phyloP scores from a whole-genome alignment of 2,329 filamentous ascomycete species.

The Clonostachys solani region DNA sequence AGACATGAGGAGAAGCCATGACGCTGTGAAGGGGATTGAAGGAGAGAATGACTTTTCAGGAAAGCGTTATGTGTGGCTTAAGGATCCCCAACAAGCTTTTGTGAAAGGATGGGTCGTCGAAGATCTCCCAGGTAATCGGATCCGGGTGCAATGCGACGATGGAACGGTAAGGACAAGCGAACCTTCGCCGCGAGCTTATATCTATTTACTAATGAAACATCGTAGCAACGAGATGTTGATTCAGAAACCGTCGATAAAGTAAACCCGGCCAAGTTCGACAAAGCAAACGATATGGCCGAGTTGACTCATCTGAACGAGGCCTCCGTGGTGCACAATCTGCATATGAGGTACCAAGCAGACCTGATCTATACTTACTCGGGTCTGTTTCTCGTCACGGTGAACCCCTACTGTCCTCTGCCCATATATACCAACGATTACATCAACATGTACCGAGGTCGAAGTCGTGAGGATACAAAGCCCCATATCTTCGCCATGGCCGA shows the following conservation, averaged over 20 bases:
- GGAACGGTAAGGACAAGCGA: constrained; percentile 62
- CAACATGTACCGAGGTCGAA: constrained; percentile 95
- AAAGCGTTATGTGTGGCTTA: constrained; percentile 97
- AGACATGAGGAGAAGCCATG: constrained; percentile 57
- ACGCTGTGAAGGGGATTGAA: constrained; percentile 70
- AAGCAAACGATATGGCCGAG: constrained; percentile 98
- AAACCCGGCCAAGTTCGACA: constrained; percentile 99
- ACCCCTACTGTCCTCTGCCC: constrained; percentile 89
- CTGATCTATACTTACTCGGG: constrained; percentile 98
- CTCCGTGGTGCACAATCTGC: constrained; percentile 94
- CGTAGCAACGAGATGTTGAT: constrained; percentile 80
- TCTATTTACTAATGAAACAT: constrained; percentile 9
- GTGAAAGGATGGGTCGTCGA: constrained; percentile 90
- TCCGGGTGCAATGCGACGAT: constrained; percentile 91
- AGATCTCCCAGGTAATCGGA: constrained; percentile 62
- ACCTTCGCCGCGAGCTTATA: not conserved
- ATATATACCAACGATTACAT: constrained; percentile 97
- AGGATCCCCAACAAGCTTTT: constrained; percentile 82
- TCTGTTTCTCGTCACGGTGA: constrained; percentile 93
- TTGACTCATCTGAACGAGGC: constrained; percentile 96
- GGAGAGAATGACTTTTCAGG: constrained; percentile 99
- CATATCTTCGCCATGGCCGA: constrained; percentile 99
- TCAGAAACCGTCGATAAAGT: constrained; percentile 93
- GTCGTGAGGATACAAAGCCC: constrained; percentile 88
- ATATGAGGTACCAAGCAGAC: constrained; percentile 92